These are phyloP conservation scores for Heterotrichella gracilis DNA, from an alignment of 352 stramenopile species.

Conservation along the genomic window DNA sequence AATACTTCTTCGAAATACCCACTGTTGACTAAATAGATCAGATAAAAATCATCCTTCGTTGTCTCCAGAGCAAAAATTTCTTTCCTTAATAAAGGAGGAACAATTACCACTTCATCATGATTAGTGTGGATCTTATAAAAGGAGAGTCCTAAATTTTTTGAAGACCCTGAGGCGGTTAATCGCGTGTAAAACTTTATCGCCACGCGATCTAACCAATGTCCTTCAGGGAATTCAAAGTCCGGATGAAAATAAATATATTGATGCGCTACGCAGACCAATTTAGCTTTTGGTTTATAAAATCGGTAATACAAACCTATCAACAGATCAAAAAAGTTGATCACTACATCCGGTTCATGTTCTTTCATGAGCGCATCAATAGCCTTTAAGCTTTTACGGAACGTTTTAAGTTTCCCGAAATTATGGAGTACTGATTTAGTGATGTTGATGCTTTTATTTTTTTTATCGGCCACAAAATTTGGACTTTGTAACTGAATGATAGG, in stretches of 20 bases:
- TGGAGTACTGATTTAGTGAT: not conserved
- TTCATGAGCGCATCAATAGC: not conserved
- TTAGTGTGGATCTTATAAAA: slow-evolving; percentile 9
- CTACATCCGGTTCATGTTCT: not conserved
- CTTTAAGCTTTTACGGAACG: not conserved
- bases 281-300: slow-evolving; percentile 9
- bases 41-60: not conserved
- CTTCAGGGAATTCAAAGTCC: not conserved
- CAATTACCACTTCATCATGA: not conserved
- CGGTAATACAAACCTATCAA: not conserved
- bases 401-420: slow-evolving; percentile 3
- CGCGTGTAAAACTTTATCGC: not conserved
- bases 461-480: not conserved
- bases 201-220: not conserved
- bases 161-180: not conserved
- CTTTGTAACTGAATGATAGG: not conserved
- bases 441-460: slow-evolving; percentile 9
- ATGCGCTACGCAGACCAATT: not conserved
- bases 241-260: slow-evolving; percentile 9
- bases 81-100: not conserved
- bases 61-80: not conserved
- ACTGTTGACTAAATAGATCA: not conserved
- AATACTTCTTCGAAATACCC: not conserved
- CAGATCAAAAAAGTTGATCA: slow-evolving; percentile 8
- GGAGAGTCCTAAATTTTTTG: not conserved